These are phyloP conservation scores for Candida dajiaensis DNA, from an alignment of 805 yeast genomes.

Conservation along the genomic window DNA sequence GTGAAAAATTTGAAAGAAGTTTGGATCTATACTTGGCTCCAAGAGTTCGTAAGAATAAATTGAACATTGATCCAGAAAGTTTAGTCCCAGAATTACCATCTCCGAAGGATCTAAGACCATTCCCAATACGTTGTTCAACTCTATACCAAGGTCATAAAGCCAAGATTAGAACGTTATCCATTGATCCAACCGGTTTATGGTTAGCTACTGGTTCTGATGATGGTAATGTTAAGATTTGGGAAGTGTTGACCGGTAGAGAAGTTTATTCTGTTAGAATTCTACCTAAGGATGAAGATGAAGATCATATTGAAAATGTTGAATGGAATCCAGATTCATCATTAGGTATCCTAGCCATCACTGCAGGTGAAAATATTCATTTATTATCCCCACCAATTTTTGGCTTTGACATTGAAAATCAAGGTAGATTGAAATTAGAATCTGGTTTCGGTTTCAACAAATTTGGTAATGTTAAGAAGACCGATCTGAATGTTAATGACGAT, in stretches of 20 bases:
- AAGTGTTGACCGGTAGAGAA: slow-evolving; percentile 90
- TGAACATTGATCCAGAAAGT: slow-evolving; percentile 93
- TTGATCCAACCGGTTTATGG: slow-evolving; percentile 91
- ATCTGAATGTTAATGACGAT: slow-evolving; percentile 32
- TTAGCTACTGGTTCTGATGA: slow-evolving; percentile 97
- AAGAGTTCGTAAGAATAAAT: slow-evolving; percentile 83
- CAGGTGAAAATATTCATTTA: slow-evolving; percentile 73
- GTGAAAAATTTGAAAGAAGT: slow-evolving; percentile 92
- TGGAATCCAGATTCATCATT: slow-evolving; percentile 81
- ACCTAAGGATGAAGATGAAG: slow-evolving; percentile 49
- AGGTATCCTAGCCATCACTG: slow-evolving; percentile 81
- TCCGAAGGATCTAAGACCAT: slow-evolving; percentile 93
- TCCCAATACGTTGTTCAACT: slow-evolving; percentile 89
- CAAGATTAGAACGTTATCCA: slow-evolving; percentile 71
- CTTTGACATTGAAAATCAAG: slow-evolving; percentile 74
- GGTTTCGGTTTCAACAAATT: slow-evolving; percentile 86
- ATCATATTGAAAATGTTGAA: slow-evolving; percentile 70
- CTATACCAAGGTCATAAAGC: slow-evolving; percentile 78
- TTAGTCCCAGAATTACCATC: slow-evolving; percentile 94
- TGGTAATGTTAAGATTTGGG: slow-evolving; percentile 96
- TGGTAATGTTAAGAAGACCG: slow-evolving; percentile 44
- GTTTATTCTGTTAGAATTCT: slow-evolving; percentile 58
- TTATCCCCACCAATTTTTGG: slow-evolving; percentile 91
- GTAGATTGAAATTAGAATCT: slow-evolving; percentile 71
- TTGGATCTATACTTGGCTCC: slow-evolving; percentile 94